phyloP scores from a whole-genome alignment of 179 eudicot genomes.

The Nepenthes alata region DNA sequence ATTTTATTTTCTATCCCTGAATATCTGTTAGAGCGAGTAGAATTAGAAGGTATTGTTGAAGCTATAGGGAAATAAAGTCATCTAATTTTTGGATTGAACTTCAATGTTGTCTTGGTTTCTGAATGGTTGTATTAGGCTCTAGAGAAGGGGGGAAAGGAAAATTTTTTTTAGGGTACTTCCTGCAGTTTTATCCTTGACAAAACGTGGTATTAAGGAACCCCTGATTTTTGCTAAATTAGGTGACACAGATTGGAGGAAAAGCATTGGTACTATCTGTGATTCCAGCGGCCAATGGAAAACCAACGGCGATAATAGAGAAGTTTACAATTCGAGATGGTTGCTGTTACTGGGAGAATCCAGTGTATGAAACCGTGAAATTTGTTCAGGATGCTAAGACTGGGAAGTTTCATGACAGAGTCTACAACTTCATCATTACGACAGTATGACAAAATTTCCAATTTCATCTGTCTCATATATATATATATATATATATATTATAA shows the following conservation, averaged over 20 bases:
- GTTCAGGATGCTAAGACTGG: slow-evolving; percentile 65
- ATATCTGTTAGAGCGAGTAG: too few relatives aligned
- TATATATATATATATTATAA: too few relatives aligned
- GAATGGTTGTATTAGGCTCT: too few relatives aligned
- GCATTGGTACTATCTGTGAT: slow-evolving; percentile 65
- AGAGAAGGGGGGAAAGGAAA: too few relatives aligned
- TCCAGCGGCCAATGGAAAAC: slow-evolving; percentile 77
- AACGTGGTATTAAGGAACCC: neutral
- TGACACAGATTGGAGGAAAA: slow-evolving; percentile 41
- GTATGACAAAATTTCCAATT: slow-evolving; percentile 23
- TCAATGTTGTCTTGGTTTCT: too few relatives aligned
- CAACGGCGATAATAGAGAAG: slow-evolving; percentile 65
- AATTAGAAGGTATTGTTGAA: too few relatives aligned
- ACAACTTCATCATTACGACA: slow-evolving; percentile 59
- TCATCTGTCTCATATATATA: too few relatives aligned
- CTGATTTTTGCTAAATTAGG: slow-evolving; percentile 23
- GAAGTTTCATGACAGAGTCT: slow-evolving; percentile 72
- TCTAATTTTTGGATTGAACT: too few relatives aligned
- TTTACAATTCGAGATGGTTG: slow-evolving; percentile 45
- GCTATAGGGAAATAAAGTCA: too few relatives aligned
- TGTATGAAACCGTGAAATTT: slow-evolving; percentile 65
- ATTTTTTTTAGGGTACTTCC: too few relatives aligned
- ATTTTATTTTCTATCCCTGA: too few relatives aligned
- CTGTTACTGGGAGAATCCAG: slow-evolving; percentile 78
- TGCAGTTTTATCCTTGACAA: neutral